phyloP scores from a whole-genome alignment of 1,139 yeast species.

The Suhomyces kunorum region DNA sequence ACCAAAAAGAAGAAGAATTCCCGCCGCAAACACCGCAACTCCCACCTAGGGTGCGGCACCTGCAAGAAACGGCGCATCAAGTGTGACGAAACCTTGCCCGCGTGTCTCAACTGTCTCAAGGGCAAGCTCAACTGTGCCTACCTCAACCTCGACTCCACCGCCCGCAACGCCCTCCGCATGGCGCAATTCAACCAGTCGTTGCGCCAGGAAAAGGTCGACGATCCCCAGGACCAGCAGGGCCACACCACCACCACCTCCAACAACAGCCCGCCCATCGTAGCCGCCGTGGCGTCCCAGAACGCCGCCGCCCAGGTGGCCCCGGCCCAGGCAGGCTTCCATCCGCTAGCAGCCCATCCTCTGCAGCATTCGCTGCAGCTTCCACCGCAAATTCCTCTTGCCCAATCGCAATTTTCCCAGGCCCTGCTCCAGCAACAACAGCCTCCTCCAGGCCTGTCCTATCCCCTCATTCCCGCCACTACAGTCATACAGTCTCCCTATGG shows the following conservation, averaged over 20 bases:
- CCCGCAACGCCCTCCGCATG: slow-evolving; percentile 51
- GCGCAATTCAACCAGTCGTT: slow-evolving; percentile 52
- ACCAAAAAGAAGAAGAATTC: slow-evolving; percentile 44
- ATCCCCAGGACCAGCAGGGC: slow-evolving; percentile 2
- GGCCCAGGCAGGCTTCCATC: slow-evolving; percentile 7
- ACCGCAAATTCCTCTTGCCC: slow-evolving; percentile 9
- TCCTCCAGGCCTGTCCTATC: slow-evolving; percentile 14
- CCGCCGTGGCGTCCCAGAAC: neutral
- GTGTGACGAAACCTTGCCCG: slow-evolving; percentile 66
- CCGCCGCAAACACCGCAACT: slow-evolving; percentile 62
- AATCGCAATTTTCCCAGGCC: slow-evolving; percentile 8
- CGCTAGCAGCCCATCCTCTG: slow-evolving; percentile 9
- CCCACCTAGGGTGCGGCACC: slow-evolving; percentile 65
- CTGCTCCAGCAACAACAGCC: slow-evolving; percentile 12
- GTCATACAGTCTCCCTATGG: slow-evolving; percentile 39
- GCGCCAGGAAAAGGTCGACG: slow-evolving; percentile 33
- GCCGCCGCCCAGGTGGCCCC: slow-evolving; percentile 2
- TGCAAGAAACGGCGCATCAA: slow-evolving; percentile 67
- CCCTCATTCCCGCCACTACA: slow-evolving; percentile 18
- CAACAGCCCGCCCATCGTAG: slow-evolving; percentile 11
- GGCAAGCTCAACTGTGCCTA: slow-evolving; percentile 61
- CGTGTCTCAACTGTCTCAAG: slow-evolving; percentile 60
- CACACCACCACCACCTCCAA: slow-evolving; percentile 6
- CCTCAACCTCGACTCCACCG: slow-evolving; percentile 50
- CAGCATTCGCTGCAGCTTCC: slow-evolving; percentile 4